Percentiles rank a stretch among this genome's conserved stretches.
These are phyloP conservation scores for Lagerstroemia speciosa DNA, from an alignment of 345 rosid species.

Conservation along the genomic window DNA sequence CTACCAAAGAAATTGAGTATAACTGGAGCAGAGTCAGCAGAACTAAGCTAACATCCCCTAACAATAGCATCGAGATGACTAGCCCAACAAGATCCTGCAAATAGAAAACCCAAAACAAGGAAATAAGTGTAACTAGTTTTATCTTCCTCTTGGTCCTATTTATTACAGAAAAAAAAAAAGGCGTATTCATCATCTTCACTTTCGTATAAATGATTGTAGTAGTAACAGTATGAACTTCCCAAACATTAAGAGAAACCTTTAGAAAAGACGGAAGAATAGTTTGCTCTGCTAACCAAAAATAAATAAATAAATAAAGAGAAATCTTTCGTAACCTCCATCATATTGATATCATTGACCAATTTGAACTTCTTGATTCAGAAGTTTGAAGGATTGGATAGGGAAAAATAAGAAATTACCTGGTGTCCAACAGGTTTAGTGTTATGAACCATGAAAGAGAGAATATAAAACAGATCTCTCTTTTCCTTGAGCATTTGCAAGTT, in stretches of 20 bases:
- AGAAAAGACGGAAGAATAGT: too few species aligned
- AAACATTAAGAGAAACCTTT: neutral
- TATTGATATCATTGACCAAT: neutral
- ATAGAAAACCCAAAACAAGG: neutral
- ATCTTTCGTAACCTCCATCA: too few species aligned
- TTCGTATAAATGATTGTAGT: neutral
- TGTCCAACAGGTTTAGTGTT: constrained; percentile 98
- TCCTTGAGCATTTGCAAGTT: constrained; percentile 69
- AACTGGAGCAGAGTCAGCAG: constrained; percentile 92
- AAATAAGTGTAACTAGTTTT: constrained; percentile 8
- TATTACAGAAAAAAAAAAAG: neutral
- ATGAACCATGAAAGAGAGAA: constrained; percentile 82
- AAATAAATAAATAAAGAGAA: too few species aligned
- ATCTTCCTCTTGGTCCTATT: neutral
- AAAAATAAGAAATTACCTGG: constrained; percentile 47
- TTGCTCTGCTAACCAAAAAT: too few species aligned
- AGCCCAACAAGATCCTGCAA: constrained; percentile 97
- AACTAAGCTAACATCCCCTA: constrained; percentile 99
- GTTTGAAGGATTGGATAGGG: constrained; percentile 1
- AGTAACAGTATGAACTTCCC: neutral
- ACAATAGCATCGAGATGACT: constrained; percentile 87
- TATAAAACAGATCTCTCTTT: constrained; percentile 76
- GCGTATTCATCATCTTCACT: neutral
- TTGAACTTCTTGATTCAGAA: neutral
- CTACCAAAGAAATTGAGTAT: constrained; percentile 83